A percentile compares a stretch with the other conserved stretches of the same genome.
Evolutionary conservation across 805 yeast species (phyloP).

Genomic region (Schwanniomyces polymorphus): DNA sequence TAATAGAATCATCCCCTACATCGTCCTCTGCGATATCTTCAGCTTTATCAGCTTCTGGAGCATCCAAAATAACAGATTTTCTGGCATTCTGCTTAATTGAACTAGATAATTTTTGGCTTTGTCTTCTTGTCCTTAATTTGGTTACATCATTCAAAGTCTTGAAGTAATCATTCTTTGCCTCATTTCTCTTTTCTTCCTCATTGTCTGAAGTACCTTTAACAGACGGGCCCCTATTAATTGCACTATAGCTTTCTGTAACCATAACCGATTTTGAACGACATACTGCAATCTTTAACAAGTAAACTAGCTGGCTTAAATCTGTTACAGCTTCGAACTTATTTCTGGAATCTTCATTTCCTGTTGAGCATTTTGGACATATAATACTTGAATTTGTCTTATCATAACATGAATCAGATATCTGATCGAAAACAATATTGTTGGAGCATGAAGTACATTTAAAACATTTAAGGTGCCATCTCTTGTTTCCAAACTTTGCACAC

Average conservation of each 20-base stretch:
- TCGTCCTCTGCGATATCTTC: conserved; percentile 21
- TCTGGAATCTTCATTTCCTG: conserved; percentile 45
- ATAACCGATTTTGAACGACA: conserved; percentile 68
- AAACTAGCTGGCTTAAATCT: conserved; percentile 71
- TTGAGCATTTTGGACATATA: conserved; percentile 64
- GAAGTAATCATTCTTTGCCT: conserved; percentile 52
- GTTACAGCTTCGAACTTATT: conserved; percentile 64
- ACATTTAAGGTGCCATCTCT: conserved; percentile 84
- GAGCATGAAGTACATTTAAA: conserved; percentile 64
- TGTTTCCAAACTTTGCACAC: conserved; percentile 62
- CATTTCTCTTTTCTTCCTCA: conserved; percentile 6
- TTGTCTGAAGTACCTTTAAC: conserved; percentile 1
- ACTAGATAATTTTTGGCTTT: conserved; percentile 55
- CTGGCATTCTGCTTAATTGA: conserved; percentile 63
- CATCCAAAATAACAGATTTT: conserved; percentile 63
- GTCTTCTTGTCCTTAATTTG: conserved; percentile 70
- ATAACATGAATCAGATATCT: conserved; percentile 48
- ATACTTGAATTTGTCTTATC: conserved; percentile 36
- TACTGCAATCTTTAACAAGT: conserved; percentile 79
- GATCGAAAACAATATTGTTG: conserved; percentile 26
- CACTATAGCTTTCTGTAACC: conserved; percentile 17
- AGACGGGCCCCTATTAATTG: not conserved
- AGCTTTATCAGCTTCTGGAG: conserved; percentile 52
- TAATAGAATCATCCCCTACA: conserved; percentile 12
- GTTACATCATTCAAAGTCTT: conserved; percentile 76